phyloP scores from a whole-genome alignment of 163 green algal genomes.

The Scenedesmus sp. region DNA sequence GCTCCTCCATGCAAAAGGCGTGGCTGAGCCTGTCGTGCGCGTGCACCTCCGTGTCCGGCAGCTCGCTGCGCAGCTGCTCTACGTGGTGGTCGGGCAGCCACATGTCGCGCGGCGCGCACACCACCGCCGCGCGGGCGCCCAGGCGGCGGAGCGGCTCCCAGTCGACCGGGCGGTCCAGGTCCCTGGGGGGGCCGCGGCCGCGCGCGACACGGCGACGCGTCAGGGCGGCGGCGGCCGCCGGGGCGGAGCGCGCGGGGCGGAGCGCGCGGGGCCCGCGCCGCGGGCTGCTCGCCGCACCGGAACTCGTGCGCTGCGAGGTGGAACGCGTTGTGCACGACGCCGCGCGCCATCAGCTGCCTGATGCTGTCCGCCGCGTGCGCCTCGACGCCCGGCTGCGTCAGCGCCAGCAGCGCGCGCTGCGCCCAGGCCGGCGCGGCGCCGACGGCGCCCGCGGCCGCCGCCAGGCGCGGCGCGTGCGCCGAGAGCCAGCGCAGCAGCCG shows the following conservation, averaged over 20 bases:
- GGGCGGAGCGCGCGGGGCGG: no score
- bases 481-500: conserved; percentile 5
- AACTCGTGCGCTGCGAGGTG: conserved; percentile 52
- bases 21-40: conserved; percentile 23
- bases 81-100: conserved; percentile 46
- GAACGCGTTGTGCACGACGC: conserved; percentile 40
- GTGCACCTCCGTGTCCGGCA: conserved; percentile 46
- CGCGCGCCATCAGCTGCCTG: conserved; percentile 9
- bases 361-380: conserved; percentile 16
- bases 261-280: background rate
- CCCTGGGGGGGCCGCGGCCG: no score
- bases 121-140: conserved; percentile 30
- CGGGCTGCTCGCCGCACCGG: conserved; percentile 10
- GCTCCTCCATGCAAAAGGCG: conserved; percentile 20
- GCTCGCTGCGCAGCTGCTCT: background rate
- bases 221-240: no score
- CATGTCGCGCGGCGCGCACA: conserved; percentile 43
- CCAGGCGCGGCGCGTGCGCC: background rate
- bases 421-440: conserved; percentile 16
- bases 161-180: conserved; percentile 43
- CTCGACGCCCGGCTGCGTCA: conserved; percentile 21
- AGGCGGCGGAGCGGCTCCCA: conserved; percentile 33
- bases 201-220: no score
- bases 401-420: conserved; percentile 23
- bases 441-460: background rate